A percentile compares a stretch with the other conserved stretches of the same genome.
These are phyloP conservation scores for Candida montana DNA, from an alignment of 805 yeast genomes.

Conservation along the genomic window DNA sequence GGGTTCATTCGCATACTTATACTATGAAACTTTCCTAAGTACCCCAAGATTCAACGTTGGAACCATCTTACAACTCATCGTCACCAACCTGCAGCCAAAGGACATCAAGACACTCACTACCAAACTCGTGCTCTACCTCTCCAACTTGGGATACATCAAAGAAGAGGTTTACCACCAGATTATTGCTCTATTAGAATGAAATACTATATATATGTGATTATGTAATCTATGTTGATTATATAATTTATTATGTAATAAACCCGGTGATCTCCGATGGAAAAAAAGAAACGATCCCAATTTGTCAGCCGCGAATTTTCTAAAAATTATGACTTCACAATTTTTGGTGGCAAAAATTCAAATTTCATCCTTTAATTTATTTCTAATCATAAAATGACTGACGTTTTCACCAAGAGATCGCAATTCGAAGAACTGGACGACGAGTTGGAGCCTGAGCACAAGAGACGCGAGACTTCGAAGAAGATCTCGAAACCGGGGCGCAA, in stretches of 20 bases:
- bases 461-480: conserved; percentile 24
- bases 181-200: conserved; percentile 1
- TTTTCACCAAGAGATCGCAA: conserved; percentile 7
- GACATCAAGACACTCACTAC: conserved; percentile 61
- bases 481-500: conserved; percentile 71
- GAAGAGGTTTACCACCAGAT: conserved; percentile 31
- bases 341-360: conserved; percentile 7
- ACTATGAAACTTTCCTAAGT: conserved; percentile 87
- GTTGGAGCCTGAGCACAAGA: conserved; percentile 14
- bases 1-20: conserved; percentile 92
- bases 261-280: no score
- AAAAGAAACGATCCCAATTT: neutral
- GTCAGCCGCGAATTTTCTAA: conserved; percentile 3
- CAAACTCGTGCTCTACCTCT: conserved; percentile 37
- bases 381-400: conserved; percentile 6
- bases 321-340: no score
- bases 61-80: conserved; percentile 66
- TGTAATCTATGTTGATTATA: neutral
- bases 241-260: no score
- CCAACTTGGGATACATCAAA: conserved; percentile 35
- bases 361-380: neutral
- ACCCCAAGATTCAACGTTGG: conserved; percentile 68
- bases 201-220: neutral
- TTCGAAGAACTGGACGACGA: neutral
- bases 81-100: conserved; percentile 59